These are phyloP conservation scores for Diaporthe velutina DNA, from an alignment of 2,329 filamentous ascomycete genomes.

Conservation along the genomic window DNA sequence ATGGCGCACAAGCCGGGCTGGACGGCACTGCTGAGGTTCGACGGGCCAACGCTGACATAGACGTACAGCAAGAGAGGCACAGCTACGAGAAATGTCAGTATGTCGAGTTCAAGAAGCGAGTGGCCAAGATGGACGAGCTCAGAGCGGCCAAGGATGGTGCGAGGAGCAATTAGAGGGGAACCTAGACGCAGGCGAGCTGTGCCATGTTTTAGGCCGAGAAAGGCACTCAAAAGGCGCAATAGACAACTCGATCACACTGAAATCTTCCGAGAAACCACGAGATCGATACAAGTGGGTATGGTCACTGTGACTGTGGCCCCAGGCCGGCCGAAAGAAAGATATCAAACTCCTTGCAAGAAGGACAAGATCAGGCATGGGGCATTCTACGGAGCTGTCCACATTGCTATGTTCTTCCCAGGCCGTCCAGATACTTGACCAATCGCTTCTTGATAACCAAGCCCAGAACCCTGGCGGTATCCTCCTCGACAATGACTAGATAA, in stretches of 20 bases:
- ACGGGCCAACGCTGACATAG: constrained; percentile 26
- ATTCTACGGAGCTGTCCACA: not conserved
- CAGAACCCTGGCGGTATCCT: constrained; percentile 61
- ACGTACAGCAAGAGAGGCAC: constrained; percentile 87
- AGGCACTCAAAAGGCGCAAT: not conserved
- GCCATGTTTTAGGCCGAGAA: constrained; percentile 40
- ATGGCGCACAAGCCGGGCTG: not conserved
- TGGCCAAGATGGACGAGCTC: constrained; percentile 98
- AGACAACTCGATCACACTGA: constrained; percentile 9
- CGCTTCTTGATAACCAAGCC: constrained; percentile 72
- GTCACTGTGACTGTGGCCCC: too few relatives aligned
- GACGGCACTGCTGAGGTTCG: not conserved
- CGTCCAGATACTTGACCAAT: constrained; percentile 65
- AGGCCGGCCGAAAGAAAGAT: not conserved
- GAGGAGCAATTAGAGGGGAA: constrained; percentile 78
- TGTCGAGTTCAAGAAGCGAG: constrained; percentile 97
- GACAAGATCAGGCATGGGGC: not conserved
- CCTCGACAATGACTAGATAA: constrained; percentile 65
- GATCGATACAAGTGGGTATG: not conserved
- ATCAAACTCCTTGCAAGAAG: not conserved
- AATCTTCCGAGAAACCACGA: not conserved
- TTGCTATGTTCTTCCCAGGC: constrained; percentile 2
- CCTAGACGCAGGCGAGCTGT: constrained; percentile 32
- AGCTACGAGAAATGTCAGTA: constrained; percentile 99
- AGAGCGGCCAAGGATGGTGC: constrained; percentile 85